Evolutionary conservation across 2,329 filamentous ascomycete species (phyloP), one percentile per base, ranked within the genome.

Genomic region (Aspergillus novoparasiticus): DNA sequence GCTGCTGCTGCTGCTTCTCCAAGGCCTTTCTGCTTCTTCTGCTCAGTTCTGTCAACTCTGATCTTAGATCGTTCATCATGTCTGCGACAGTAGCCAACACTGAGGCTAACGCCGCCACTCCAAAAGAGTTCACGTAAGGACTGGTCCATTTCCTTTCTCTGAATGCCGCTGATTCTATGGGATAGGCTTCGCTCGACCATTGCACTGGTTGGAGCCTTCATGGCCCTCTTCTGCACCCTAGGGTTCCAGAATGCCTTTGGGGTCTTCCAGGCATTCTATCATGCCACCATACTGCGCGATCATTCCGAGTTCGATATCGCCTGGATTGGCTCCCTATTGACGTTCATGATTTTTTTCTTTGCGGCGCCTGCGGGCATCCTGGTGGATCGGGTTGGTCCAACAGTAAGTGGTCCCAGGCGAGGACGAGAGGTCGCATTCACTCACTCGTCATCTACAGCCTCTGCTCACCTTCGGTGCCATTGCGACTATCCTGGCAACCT

Each of bases 151-250:
- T 32, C 30, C 30, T 32, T 10, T 10, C 30, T 32, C 30, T 11
- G 30, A 32, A 32, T 32, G 9, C 8, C 30, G 2, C 30, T 32
- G 30, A 32, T 32, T 11, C 30, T 32, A 8, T 32, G 10, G 9
- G 30, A 32, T 32, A 32, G 30, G 30, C 30, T 32, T 32, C 30
- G 30, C 30, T 32, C 30, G 30, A 32, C 30, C 1, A 32, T 32
- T 32, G 30, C 30, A 10, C 30, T 32, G 30, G 23, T 45, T n/a
- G 41, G 41, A 45, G 41, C 19, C 19, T n/a, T 21, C 41, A n/a
- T n/a, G 19, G 41, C 59, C 28, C 26, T 61, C 59, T 26, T 61
- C 51, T 48, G 28, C 21, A 28, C 30, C 48, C 16, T 55, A 34
- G 3, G 9, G 16, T 21, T 61, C 53, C 16, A 57, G 30, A n/a